These are phyloP conservation scores for Rhodosporidiobolus sp. DNA, from an alignment of 768 basidiomycete species.

Conservation along the genomic window DNA sequence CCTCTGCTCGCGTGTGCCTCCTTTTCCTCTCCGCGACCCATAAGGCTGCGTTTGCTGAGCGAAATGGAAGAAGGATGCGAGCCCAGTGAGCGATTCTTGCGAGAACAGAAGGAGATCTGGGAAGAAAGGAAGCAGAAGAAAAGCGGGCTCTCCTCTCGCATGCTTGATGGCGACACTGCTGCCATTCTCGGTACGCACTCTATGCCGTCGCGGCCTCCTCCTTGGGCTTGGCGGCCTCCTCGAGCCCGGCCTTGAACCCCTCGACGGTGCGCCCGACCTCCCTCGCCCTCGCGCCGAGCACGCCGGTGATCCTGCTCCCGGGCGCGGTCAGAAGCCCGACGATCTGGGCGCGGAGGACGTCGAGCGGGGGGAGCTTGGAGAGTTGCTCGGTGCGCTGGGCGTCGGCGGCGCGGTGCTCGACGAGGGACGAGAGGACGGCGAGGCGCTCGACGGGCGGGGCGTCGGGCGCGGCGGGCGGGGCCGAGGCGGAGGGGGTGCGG, in stretches of 20 bases:
- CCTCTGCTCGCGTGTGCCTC: too few species aligned
- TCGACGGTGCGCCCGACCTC: conserved; percentile 70
- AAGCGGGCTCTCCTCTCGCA: too few species aligned
- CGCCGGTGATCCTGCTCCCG: conserved; percentile 66
- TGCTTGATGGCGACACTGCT: too few species aligned
- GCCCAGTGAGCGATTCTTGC: too few species aligned
- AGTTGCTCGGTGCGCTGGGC: conserved; percentile 59
- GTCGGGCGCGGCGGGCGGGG: conserved; percentile 47
- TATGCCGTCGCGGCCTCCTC: background rate
- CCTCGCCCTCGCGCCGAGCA: conserved; percentile 52
- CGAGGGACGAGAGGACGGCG: conserved; percentile 69
- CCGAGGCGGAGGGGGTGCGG: conserved; percentile 48
- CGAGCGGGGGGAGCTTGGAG: conserved; percentile 71
- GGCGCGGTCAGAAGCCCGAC: conserved; percentile 78
- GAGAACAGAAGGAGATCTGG: too few species aligned
- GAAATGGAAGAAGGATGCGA: too few species aligned
- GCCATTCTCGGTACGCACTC: too few species aligned
- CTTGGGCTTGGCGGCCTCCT: conserved; percentile 50
- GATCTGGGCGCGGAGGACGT: conserved; percentile 73
- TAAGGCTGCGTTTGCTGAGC: too few species aligned
- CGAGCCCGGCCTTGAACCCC: conserved; percentile 66
- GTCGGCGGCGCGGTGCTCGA: conserved; percentile 71
- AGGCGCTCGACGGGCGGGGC: conserved; percentile 50
- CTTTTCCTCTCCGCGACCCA: too few species aligned
- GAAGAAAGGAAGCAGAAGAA: too few species aligned